Conservation (phyloP, 176 grass and related monocot species). For the Lolium perenne region DNA sequence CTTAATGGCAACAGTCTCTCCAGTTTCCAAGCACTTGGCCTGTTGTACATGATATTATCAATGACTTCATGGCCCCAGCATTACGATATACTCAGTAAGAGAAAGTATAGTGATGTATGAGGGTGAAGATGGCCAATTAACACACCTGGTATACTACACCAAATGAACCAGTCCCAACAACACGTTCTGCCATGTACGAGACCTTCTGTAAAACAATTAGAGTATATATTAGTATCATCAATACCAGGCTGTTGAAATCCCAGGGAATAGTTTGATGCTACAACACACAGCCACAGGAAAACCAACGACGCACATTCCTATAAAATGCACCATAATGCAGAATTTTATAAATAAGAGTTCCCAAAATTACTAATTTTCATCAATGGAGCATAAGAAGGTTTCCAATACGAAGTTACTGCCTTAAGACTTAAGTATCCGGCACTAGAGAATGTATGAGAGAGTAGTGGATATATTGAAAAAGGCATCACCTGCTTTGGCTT, state of each 20-base stretch:
- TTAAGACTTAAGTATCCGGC: not conserved
- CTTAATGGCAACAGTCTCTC: constrained; percentile 91
- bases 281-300: constrained; percentile 14
- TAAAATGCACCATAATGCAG: not conserved
- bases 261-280: not conserved
- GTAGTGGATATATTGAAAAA: constrained; percentile 12
- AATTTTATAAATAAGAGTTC: not conserved
- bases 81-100: constrained; percentile 19
- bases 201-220: constrained; percentile 79
- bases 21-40: constrained; percentile 90
- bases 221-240: constrained; percentile 39
- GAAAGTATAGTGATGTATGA: constrained; percentile 24
- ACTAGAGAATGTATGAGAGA: not conserved
- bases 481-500: constrained; percentile 88
- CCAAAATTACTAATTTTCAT: not conserved
- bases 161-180: constrained; percentile 95
- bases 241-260: not conserved
- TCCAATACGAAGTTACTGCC: constrained; percentile 1
- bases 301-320: not conserved
- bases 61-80: constrained; percentile 20
- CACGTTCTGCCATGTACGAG: constrained; percentile 93
- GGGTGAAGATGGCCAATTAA: constrained; percentile 11
- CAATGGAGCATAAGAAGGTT: not conserved
- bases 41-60: constrained; percentile 54
- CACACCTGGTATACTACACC: constrained; percentile 94